Evolutionary conservation across 1,139 yeast genomes (phyloP), one percentile per base, ranked within the genome.

Genomic region (Meyerozyma sp.): DNA sequence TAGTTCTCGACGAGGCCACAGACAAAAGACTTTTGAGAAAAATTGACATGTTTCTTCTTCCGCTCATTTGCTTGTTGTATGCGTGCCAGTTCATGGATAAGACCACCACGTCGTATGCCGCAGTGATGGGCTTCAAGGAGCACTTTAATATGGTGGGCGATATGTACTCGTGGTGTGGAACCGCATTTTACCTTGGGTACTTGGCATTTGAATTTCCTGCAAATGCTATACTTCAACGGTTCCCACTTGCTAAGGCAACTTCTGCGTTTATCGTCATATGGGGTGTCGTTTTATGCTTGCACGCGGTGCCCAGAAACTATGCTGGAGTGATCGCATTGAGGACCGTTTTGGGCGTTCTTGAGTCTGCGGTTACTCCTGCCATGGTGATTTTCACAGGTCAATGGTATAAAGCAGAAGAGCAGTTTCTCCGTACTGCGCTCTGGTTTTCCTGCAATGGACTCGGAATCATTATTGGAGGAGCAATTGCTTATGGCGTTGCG

Each of bases 11-110:
- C 14, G 37, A 34, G 10, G 26, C 32, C 57, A 54, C 9, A 42
- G 43, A 23, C 44, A 47, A 27, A 63, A 58, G 44, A 49, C 56
- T 9, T 53, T 51, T 42, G 44, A 42, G 3, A 58, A 58, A 32
- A 55, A 65, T 45, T 47, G 50, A 26, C 40, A 42, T 72, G 13
- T 73, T 60, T 49, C 56, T 83, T 48, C 62, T 80, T 50, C 84
- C 88, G 0, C 46, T 82, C 32, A 67, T 82, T 69, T 73, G 82
- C 54, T 47, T 76, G 13, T 58, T 81, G 16, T 80, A 80, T 56
- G 72, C 81, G 14, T 64, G 74, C 38, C 89, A 83, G 58, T 80
- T 75, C 47, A 79, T 83, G 81, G 90, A 83, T 59, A 84, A 84
- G 55, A 62, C 72, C 14, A 65, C 86, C 7, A 78, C 73, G 32